A percentile compares a stretch with the other conserved stretches of the same genome.
Conservation (phyloP, 169 alveolate genomes). For the Cryptosporidium baileyi region DNA sequence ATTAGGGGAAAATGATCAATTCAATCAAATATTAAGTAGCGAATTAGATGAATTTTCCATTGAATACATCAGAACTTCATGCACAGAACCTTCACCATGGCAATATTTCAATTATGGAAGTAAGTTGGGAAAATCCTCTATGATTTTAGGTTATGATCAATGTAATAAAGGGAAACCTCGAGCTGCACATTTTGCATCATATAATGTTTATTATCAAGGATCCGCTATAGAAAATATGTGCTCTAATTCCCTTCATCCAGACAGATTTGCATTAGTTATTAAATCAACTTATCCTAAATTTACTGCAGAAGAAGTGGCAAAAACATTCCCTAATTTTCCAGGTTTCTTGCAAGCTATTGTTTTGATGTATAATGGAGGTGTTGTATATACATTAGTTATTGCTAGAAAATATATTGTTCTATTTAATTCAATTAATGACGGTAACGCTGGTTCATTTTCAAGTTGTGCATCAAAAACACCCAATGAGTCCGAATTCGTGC, state of each 20-base stretch:
- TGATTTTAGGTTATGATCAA: background rate
- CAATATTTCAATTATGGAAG: slow-evolving; percentile 4
- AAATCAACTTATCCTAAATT: slow-evolving; percentile 1
- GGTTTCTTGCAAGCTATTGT: slow-evolving; percentile 48
- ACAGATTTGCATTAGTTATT: background rate
- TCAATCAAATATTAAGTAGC: slow-evolving; percentile 9
- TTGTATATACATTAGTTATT: slow-evolving; percentile 24
- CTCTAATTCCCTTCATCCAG: slow-evolving; percentile 24
- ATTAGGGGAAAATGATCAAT: background rate
- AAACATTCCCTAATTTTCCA: slow-evolving; percentile 45
- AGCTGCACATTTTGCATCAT: background rate
- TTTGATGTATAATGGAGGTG: slow-evolving; percentile 5
- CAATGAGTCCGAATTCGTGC: slow-evolving; percentile 25
- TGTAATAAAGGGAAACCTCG: background rate
- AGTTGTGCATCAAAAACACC: slow-evolving; percentile 57
- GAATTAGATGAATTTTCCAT: background rate
- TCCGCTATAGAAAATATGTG: slow-evolving; percentile 21
- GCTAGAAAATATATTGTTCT: slow-evolving; percentile 47
- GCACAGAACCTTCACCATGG: background rate
- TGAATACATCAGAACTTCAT: background rate
- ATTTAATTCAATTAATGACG: slow-evolving; percentile 24
- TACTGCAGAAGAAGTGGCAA: slow-evolving; percentile 7
- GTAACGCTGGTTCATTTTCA: slow-evolving; percentile 35
- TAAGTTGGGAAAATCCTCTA: background rate
- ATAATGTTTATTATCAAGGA: slow-evolving; percentile 5